These are phyloP conservation scores for Dacryopinax spathularia DNA, from an alignment of 768 basidiomycete species.

Conservation along the genomic window DNA sequence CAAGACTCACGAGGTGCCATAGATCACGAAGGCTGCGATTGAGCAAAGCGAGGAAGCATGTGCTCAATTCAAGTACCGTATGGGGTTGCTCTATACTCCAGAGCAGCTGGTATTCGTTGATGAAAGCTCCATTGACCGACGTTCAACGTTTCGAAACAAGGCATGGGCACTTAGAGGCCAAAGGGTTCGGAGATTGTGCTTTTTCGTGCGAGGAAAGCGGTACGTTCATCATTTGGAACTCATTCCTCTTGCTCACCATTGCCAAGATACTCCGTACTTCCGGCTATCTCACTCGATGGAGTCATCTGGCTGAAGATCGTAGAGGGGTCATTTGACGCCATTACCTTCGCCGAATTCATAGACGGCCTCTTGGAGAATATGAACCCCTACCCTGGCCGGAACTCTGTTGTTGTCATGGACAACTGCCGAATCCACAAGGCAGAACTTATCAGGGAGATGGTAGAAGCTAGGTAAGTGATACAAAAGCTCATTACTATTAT, in stretches of 20 bases:
- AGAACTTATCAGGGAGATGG: slow-evolving; percentile 19
- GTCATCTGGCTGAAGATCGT: slow-evolving; percentile 22
- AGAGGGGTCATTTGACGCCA: slow-evolving; percentile 21
- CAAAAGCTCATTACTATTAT: background rate
- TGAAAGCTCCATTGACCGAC: slow-evolving; percentile 10
- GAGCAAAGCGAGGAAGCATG: background rate
- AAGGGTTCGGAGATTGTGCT: slow-evolving; percentile 4
- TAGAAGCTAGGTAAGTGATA: slow-evolving; percentile 20
- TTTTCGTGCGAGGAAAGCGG: slow-evolving; percentile 17
- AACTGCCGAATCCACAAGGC: slow-evolving; percentile 27
- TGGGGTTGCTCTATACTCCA: slow-evolving; percentile 3
- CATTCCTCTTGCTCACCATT: background rate
- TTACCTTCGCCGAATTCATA: slow-evolving; percentile 24
- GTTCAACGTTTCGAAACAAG: background rate
- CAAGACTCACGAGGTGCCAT: background rate
- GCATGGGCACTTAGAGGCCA: slow-evolving; percentile 11
- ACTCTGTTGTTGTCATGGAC: slow-evolving; percentile 30
- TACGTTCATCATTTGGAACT: slow-evolving; percentile 10
- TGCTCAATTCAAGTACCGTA: background rate
- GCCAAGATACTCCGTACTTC: slow-evolving; percentile 25
- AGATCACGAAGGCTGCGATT: background rate
- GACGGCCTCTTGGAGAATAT: slow-evolving; percentile 24
- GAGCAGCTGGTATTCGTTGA: slow-evolving; percentile 15
- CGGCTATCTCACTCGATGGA: slow-evolving; percentile 26
- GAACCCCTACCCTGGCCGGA: slow-evolving; percentile 25